Evolutionary conservation across 306 rosid genomes (phyloP).

Genomic region (Arachis hypogaea): DNA sequence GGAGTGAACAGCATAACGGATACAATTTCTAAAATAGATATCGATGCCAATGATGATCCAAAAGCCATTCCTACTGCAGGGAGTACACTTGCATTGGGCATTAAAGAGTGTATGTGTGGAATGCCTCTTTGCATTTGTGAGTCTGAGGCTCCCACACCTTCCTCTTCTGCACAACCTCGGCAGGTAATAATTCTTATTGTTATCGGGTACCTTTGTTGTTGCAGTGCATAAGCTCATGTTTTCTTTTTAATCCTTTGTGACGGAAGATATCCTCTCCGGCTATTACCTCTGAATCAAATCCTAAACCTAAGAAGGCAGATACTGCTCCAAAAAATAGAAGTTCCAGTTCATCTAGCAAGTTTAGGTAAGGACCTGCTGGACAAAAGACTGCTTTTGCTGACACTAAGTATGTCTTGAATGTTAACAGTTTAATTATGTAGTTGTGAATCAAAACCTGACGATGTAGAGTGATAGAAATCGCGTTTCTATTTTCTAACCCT

Average conservation of each 20-base stretch:
- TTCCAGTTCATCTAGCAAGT: slow-evolving; percentile 78
- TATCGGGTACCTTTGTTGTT: slow-evolving; percentile 2
- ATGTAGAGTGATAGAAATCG: slow-evolving; percentile 1
- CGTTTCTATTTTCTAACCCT: slow-evolving; percentile 8
- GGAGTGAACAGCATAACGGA: slow-evolving; percentile 57
- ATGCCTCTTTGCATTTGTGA: slow-evolving; percentile 99
- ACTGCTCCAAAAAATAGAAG: slow-evolving; percentile 58
- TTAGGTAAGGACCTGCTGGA: slow-evolving; percentile 56
- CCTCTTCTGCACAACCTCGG: slow-evolving; percentile 47
- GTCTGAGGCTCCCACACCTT: slow-evolving; percentile 76
- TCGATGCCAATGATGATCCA: slow-evolving; percentile 48
- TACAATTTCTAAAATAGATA: slow-evolving; percentile 67
- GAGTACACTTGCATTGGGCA: slow-evolving; percentile 42
- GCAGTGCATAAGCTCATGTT: slow-evolving; percentile 29
- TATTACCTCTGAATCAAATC: slow-evolving; percentile 55
- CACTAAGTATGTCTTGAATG: slow-evolving; percentile 34
- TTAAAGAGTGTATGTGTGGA: slow-evolving; percentile 86
- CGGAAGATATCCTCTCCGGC: slow-evolving; percentile 57
- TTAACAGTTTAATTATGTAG: slow-evolving; percentile 16
- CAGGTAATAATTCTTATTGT: slow-evolving; percentile 56
- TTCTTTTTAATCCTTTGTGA: slow-evolving; percentile 29
- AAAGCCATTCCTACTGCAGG: slow-evolving; percentile 47
- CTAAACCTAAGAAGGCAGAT: slow-evolving; percentile 79
- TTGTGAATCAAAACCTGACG: slow-evolving; percentile 20
- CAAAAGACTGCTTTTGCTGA: slow-evolving; percentile 26